Base-by-base conservation (phyloP, 805 yeast species). In the Ascoidea rubescens region DNA sequence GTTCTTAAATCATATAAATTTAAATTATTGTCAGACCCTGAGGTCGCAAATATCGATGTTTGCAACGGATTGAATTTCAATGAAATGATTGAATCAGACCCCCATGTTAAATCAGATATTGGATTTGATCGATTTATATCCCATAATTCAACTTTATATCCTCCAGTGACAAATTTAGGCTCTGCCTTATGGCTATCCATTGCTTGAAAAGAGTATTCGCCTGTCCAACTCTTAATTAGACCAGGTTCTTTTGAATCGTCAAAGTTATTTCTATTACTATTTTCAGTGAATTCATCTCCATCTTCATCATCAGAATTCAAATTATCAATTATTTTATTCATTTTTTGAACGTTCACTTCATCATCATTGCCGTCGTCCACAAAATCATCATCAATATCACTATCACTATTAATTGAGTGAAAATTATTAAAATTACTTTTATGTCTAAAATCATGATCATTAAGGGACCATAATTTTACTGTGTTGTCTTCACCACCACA, bases 51-150 rank as follows among this genome's bases (percentile, higher is more conserved):
- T 4, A 93, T 74, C 47, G 87, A 84, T 4, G 96, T 86, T 64
- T 93, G 97, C 0, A 95, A 87, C 65, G 81, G 82, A 66, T 93
- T 93, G 68, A 91, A 93, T 62, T 80, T 79, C 43, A 91, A 96
- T 5, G 82, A 74, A 52, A 74, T 80, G 51, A 91, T 74, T 62
- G 89, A 89, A 65, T 93, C 99, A 7, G 96, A 95, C 50, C 98
- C 99, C 99, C 99, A 93, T 1, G 95, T 79, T 50, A 93, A 69
- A 58, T 87, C 77, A 5, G 87, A 73, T 4, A 84, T 65, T 31
- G 96, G 89, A 60, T 84, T 80, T 31, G 87, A 79, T 60, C 99
- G 75, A 57, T 77, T 75, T 51, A 80, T 71, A 65, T 93, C 96
- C 99, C 99, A 93, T n/a, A 95, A 67, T 62, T 90, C 88, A 52